These are phyloP conservation scores for Phytophthora cactorum DNA, from an alignment of 352 stramenopile genomes.

Conservation along the genomic window DNA sequence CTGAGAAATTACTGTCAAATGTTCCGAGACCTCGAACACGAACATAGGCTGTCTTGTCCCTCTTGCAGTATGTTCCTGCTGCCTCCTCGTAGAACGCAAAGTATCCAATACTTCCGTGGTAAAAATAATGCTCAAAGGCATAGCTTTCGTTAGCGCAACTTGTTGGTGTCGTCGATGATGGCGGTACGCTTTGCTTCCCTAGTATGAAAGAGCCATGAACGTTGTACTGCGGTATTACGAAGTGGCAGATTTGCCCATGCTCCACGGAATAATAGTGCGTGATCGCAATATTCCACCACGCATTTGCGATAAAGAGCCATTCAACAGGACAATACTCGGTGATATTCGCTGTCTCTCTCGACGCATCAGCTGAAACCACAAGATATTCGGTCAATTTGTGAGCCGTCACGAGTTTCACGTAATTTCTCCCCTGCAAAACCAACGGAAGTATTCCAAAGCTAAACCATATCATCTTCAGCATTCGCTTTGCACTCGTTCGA, in stretches of 20 bases:
- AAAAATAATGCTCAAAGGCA: constrained; percentile 35
- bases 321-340: constrained; percentile 14
- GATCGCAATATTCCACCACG: constrained; percentile 26
- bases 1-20: constrained; percentile 21
- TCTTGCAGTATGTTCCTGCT: constrained; percentile 18
- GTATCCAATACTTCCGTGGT: constrained; percentile 38
- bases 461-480: constrained; percentile 16
- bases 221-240: constrained; percentile 38
- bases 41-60: constrained; percentile 30
- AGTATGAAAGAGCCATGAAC: constrained; percentile 26
- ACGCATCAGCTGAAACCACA: constrained; percentile 4
- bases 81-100: constrained; percentile 41
- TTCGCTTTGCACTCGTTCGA: constrained; percentile 7
- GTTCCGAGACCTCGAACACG: constrained; percentile 22
- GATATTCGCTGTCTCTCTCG: constrained; percentile 7
- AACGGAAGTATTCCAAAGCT: constrained; percentile 19
- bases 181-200: not conserved
- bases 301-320: constrained; percentile 14
- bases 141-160: constrained; percentile 17
- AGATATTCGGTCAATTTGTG: constrained; percentile 30
- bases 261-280: constrained; percentile 23
- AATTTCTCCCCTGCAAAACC: constrained; percentile 24
- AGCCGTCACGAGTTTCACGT: constrained; percentile 23
- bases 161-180: constrained; percentile 9
- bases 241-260: constrained; percentile 22